Evolutionary conservation across 2,329 filamentous ascomycete genomes (phyloP), one percentile per base, ranked within the genome.

Genomic region (Trichophyton benhamiae): DNA sequence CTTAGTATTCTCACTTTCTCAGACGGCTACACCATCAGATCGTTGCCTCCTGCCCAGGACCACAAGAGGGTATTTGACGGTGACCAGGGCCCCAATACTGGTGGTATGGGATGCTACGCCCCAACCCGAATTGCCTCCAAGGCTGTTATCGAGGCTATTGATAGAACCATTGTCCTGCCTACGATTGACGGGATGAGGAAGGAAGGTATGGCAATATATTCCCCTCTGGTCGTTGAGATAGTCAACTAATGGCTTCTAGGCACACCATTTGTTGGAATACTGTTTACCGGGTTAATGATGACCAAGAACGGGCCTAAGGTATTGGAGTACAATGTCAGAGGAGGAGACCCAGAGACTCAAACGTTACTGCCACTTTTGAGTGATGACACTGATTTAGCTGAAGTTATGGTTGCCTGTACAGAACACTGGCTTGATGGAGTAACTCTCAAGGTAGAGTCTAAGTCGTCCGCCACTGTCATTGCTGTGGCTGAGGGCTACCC

Each of bases 21-120:
- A 70, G 94, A 99, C 71, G 94, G 94, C 59, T 87, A 88, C 71
- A 87, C 87, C 0, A 88, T 95, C 72, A 83, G 84, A 70, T 90
- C 87, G 7, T 80, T 97, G 8, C 92, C 92, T 3, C 87, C 94
- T 0, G 92, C 92, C 1, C 94, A 99, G 74, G 94, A 97, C 73
- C 94, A 99, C 79, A 97, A 99, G 82, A 84, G 91, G 64, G 91
- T 95, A 66, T 88, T 88, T 60, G 94, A 99, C 69, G 89, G 88
- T 60, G 92, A 97, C 71, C 81, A 83, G 58, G 94, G 94, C 1
- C 89, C 91, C 42, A 97, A 97, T 77, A 97, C 94, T 1, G 94
- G 92, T 63, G 94, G 94, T 46, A 97, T 97, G 94, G 94, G 94
- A 59, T 96, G 91, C 72, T 97, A 97, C 74, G 91, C 91, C 15